Evolutionary conservation across 305 asterid genomes (phyloP).

Genomic region (Rubia tinctorum): DNA sequence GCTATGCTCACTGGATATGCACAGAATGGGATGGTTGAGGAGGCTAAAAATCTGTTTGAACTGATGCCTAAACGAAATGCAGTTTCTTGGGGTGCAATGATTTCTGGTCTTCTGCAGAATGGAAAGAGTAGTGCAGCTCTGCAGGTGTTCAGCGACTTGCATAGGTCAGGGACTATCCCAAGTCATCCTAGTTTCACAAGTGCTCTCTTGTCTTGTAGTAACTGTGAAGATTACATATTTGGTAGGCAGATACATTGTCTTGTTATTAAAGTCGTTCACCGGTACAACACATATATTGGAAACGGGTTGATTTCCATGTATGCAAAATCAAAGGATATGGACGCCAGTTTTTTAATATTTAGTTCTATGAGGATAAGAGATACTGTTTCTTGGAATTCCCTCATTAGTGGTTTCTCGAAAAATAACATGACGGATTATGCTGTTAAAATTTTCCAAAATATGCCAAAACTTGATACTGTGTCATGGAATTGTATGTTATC

Average conservation of each 20-base stretch:
- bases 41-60: constrained; percentile 19
- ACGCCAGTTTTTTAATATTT: constrained; percentile 7
- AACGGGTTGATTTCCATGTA: constrained; percentile 27
- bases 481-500: constrained; percentile 24
- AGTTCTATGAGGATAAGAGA: constrained; percentile 8
- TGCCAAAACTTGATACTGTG: constrained; percentile 21
- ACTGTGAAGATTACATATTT: constrained; percentile 15
- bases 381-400: constrained; percentile 12
- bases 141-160: constrained; percentile 18
- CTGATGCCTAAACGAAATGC: constrained; percentile 20
- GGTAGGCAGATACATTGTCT: constrained; percentile 28
- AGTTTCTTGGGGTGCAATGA: constrained; percentile 24
- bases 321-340: constrained; percentile 22
- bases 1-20: constrained; percentile 24
- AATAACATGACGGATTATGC: constrained; percentile 17
- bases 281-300: constrained; percentile 19
- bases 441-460: constrained; percentile 10
- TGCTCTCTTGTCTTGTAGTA: constrained; percentile 22
- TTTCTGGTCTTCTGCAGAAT: constrained; percentile 23
- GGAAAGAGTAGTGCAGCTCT: constrained; percentile 13
- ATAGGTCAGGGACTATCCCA: constrained; percentile 16
- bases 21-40: constrained; percentile 27
- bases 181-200: constrained; percentile 14
- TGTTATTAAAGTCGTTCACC: constrained; percentile 14
- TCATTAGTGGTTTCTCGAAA: constrained; percentile 9